Evolutionary conservation across 2,329 filamentous ascomycete species (phyloP), one percentile per base, ranked within the genome.

Genomic region (Penicillium capsulatum): DNA sequence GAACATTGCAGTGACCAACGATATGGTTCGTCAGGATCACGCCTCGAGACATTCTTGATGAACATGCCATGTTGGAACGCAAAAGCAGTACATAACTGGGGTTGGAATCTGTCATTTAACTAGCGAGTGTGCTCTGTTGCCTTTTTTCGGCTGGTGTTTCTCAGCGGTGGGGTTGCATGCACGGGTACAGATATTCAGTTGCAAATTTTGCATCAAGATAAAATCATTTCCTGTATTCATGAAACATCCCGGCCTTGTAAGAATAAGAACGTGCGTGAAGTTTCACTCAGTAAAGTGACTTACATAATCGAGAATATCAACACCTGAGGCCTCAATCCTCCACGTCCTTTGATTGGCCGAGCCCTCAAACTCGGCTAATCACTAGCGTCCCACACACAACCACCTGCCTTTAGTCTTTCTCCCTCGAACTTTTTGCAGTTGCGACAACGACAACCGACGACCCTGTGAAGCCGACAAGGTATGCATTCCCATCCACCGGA

Each of bases 21-120:
- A 77, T 11, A 94, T 94, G 84, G 89, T 94, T 4, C 81, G 86
- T 14, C 78, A 86, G 27, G 89, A 95, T 64, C 75, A 84, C 11
- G 77, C 84, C 16, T 69, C 88, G 9, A 71, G 83, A 31, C 20
- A 31, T 24, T 22, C 6, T 26, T 15, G 14, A 17, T 24, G 17
- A 11, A 17, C 19, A 9, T 9, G 9, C 9, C 5, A 22, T 22
- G 9, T 22, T 22, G 9, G 19, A 22, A 22, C 19, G 19, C 9
- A 9, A 5, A 22, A 22, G 9, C 9, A 22, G 19, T 22, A 22
- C 19, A 22, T 22, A 9, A 22, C 9, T 22, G 19, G 9, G 5
- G 9, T 22, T 22, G 19, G 9, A 22, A 22, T 5, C 9, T 5
- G 19, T 22, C 19, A 22, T 22, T 22, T n/a, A n/a, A 9, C 9